Percentiles rank a stretch among this genome's conserved stretches.
Conservation (phyloP, 768 basidiomycete species). For the Lactifluus volemus region DNA sequence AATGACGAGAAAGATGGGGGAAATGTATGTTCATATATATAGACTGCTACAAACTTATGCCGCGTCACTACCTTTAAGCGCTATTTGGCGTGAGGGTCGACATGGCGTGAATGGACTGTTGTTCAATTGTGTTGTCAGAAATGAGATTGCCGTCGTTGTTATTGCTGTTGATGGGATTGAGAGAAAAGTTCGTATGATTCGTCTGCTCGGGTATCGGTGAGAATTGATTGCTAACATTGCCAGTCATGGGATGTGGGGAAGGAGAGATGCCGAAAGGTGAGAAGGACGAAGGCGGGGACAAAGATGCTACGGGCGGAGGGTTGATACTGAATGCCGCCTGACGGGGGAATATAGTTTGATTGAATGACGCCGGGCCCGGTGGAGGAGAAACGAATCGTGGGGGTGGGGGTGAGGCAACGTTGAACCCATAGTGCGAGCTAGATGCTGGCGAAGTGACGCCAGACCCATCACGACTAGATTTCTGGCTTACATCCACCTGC, state of each 20-base stretch:
- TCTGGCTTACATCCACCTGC: conserved; percentile 20
- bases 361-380: conserved; percentile 20
- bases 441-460: conserved; percentile 27
- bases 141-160: conserved; percentile 19
- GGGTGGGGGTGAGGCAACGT: conserved; percentile 28
- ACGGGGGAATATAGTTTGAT: conserved; percentile 18
- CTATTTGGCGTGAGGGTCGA: conserved; percentile 16
- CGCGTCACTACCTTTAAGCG: conserved; percentile 17
- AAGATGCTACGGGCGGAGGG: conserved; percentile 15
- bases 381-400: conserved; percentile 32
- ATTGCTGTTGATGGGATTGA: conserved; percentile 19
- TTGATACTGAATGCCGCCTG: conserved; percentile 24
- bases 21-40: conserved; percentile 23
- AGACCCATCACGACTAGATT: conserved; percentile 23
- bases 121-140: conserved; percentile 21
- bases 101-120: conserved; percentile 19
- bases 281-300: conserved; percentile 24
- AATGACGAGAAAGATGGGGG: conserved; percentile 13
- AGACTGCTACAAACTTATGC: conserved; percentile 21
- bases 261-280: conserved; percentile 32
- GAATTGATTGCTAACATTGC: conserved; percentile 20
- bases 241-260: conserved; percentile 22
- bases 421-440: conserved; percentile 28
- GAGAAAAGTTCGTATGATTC: conserved; percentile 18
- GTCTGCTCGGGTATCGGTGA: conserved; percentile 23